phyloP scores from a whole-genome alignment of 2,329 filamentous ascomycete species.

The Aspergillus sp. region DNA sequence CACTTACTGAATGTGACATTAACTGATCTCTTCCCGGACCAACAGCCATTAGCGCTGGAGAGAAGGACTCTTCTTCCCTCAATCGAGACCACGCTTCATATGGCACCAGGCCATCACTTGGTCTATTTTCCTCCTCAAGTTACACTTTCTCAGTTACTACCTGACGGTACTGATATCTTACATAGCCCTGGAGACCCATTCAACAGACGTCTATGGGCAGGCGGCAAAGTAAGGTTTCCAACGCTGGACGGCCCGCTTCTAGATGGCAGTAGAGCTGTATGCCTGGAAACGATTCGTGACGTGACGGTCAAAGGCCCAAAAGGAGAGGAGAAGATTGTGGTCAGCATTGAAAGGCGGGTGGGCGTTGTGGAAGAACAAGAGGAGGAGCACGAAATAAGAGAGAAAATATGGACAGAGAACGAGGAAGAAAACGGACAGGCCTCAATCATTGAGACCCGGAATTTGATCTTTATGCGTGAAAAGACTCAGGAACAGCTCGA shows the following conservation, averaged over 20 bases:
- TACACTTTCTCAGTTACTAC: slow-evolving; percentile 55
- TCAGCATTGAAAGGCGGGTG: slow-evolving; percentile 52
- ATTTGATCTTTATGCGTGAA: slow-evolving; percentile 58
- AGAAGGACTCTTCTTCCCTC: slow-evolving; percentile 32
- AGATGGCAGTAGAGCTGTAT: slow-evolving; percentile 34
- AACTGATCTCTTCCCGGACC: slow-evolving; percentile 45
- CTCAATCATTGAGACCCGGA: slow-evolving; percentile 51
- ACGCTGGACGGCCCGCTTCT: slow-evolving; percentile 21
- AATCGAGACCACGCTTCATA: slow-evolving; percentile 17
- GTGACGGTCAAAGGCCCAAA: slow-evolving; percentile 45
- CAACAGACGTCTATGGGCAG: slow-evolving; percentile 78
- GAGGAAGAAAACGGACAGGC: slow-evolving; percentile 38
- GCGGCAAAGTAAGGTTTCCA: slow-evolving; percentile 60
- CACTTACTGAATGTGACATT: slow-evolving; percentile 61
- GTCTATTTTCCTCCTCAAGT: slow-evolving; percentile 77
- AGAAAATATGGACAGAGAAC: slow-evolving; percentile 39
- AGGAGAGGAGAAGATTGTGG: slow-evolving; percentile 53
- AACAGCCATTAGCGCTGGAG: slow-evolving; percentile 15
- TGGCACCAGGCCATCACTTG: slow-evolving; percentile 62
- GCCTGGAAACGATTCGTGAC: slow-evolving; percentile 43
- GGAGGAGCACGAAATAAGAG: slow-evolving; percentile 26
- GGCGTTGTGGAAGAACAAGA: slow-evolving; percentile 33
- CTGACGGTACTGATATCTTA: slow-evolving; percentile 76
- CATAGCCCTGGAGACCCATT: slow-evolving; percentile 70
- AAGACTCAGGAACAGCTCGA: slow-evolving; percentile 33